Conservation (phyloP, 2,329 filamentous ascomycete species). For the Colletotrichum eremochloae region DNA sequence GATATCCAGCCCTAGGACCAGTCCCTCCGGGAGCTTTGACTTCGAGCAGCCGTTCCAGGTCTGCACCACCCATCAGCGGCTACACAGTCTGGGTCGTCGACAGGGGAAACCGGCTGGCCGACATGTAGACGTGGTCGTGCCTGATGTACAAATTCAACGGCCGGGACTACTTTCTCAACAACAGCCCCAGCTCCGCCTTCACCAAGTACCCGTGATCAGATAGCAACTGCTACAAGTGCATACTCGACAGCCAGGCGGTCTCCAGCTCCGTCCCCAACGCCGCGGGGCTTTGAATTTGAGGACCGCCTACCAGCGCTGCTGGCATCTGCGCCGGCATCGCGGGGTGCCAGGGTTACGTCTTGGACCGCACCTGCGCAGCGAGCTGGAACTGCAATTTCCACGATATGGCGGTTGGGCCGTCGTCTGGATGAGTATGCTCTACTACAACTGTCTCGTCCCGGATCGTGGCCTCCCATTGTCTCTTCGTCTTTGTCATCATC, state of each 20-base stretch:
- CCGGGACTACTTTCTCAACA: not conserved
- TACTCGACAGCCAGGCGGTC: not conserved
- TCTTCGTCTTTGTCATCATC: not conserved
- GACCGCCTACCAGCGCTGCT: too few relatives aligned
- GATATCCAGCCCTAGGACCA: not conserved
- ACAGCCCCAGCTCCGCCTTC: not conserved
- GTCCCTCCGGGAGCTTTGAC: conserved; percentile 3
- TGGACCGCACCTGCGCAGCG: too few relatives aligned
- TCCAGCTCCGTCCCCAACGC: conserved; percentile 1
- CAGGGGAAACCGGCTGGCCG: conserved; percentile 7
- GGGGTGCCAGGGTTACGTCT: too few relatives aligned
- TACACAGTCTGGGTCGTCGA: too few relatives aligned
- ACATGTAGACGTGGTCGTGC: conserved; percentile 6
- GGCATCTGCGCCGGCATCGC: too few relatives aligned
- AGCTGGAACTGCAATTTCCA: conserved; percentile 30
- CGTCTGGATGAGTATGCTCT: too few relatives aligned
- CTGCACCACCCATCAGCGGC: too few relatives aligned
- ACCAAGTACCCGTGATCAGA: not conserved
- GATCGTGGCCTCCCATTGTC: not conserved
- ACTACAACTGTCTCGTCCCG: conserved; percentile 28
- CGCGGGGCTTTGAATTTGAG: too few relatives aligned
- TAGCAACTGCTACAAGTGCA: conserved; percentile 2
- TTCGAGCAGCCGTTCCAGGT: conserved; percentile 19
- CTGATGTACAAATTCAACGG: conserved; percentile 1
- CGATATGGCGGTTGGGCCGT: too few relatives aligned